Conservation (phyloP, 2,329 filamentous ascomycete genomes). For the Herpotrichia juniperi region DNA sequence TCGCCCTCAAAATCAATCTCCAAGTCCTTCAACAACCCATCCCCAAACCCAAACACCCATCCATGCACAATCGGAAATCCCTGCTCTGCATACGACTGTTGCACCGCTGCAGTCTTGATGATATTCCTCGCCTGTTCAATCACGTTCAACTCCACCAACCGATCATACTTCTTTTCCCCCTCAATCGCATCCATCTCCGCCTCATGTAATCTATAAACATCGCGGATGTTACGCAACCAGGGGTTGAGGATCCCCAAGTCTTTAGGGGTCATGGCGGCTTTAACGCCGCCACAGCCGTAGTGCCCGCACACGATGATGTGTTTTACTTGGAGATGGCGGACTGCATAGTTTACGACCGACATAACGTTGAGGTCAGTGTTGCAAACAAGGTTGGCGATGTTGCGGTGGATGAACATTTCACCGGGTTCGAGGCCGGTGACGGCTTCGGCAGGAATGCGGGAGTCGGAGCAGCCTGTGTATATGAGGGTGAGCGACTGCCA, state of each 20-base stretch:
- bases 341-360: conserved; percentile 49
- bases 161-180: conserved; percentile 36
- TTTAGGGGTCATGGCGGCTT: conserved; percentile 67
- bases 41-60: conserved; percentile 74
- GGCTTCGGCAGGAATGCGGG: conserved; percentile 48
- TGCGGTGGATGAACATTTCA: conserved; percentile 34
- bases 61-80: conserved; percentile 73
- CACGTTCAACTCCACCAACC: conserved; percentile 46
- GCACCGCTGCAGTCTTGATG: conserved; percentile 59
- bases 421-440: conserved; percentile 43
- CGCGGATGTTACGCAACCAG: conserved; percentile 76
- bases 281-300: conserved; percentile 70
- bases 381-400: conserved; percentile 42
- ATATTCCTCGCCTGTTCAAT: conserved; percentile 46
- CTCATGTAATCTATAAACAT: conserved; percentile 75
- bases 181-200: conserved; percentile 63
- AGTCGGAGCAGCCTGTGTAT: conserved; percentile 44
- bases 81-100: conserved; percentile 65
- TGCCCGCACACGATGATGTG: conserved; percentile 75
- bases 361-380: conserved; percentile 50
- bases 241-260: conserved; percentile 75
- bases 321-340: conserved; percentile 59
- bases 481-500: background rate
- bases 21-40: conserved; percentile 70
- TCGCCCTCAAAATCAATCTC: conserved; percentile 66